These are phyloP conservation scores for Bromus sterilis DNA, from an alignment of 176 grass and related monocot genomes.

Conservation along the genomic window DNA sequence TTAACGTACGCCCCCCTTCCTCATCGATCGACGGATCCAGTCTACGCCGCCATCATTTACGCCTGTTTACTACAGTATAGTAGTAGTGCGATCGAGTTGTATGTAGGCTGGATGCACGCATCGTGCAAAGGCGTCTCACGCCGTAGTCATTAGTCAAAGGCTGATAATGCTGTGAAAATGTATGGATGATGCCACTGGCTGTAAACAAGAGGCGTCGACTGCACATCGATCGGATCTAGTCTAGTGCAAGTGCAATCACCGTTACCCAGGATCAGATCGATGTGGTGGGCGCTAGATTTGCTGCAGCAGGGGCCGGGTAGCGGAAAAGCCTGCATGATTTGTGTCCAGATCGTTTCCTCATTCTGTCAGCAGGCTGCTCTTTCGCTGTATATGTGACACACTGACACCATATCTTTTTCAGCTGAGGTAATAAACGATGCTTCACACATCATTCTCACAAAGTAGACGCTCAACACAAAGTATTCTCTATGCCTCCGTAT, in stretches of 20 bases:
- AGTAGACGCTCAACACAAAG: background rate
- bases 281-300: background rate
- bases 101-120: background rate
- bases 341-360: background rate
- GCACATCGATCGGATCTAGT: too few species aligned
- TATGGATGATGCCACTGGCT: background rate
- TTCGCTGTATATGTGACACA: background rate
- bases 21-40: background rate
- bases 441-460: background rate
- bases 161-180: background rate
- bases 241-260: background rate
- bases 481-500: too few species aligned
- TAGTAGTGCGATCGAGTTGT: background rate
- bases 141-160: background rate
- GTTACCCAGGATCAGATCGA: background rate
- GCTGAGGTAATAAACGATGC: background rate
- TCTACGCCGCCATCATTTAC: background rate
- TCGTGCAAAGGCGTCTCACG: background rate
- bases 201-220: too few species aligned
- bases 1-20: background rate
- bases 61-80: background rate
- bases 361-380: background rate
- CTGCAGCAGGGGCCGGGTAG: background rate
- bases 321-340: background rate
- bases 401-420: background rate